These are phyloP conservation scores for Leishmania gerbilli DNA, from an alignment of 208 protist species.

Conservation along the genomic window DNA sequence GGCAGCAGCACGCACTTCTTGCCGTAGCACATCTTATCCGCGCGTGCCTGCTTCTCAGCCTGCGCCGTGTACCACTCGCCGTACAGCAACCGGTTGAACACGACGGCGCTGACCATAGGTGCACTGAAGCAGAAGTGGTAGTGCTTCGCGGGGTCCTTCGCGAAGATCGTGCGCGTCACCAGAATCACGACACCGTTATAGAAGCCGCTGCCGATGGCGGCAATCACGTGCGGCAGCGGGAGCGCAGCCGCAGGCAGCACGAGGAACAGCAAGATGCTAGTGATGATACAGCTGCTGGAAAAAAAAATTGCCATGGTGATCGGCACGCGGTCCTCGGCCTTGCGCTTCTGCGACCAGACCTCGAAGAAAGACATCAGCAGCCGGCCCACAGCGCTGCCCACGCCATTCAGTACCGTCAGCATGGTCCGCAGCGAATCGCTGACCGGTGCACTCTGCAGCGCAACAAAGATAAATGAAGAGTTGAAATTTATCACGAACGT, in stretches of 20 bases:
- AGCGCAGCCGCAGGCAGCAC: conserved; percentile 37
- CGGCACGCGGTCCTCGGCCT: conserved; percentile 60
- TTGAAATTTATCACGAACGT: conserved; percentile 67
- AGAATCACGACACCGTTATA: conserved; percentile 38
- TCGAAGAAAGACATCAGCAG: conserved; percentile 61
- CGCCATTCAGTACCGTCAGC: conserved; percentile 61
- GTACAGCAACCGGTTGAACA: conserved; percentile 69
- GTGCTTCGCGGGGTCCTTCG: conserved; percentile 68
- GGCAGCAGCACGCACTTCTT: conserved; percentile 54
- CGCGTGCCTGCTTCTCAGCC: conserved; percentile 44
- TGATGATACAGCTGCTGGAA: conserved; percentile 41
- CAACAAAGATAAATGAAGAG: conserved; percentile 48
- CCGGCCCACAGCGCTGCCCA: conserved; percentile 69
- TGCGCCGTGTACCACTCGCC: conserved; percentile 72
- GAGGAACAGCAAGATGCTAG: conserved; percentile 46
- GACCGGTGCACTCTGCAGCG: conserved; percentile 40
- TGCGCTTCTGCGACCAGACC: conserved; percentile 53
- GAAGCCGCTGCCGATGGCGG: conserved; percentile 64
- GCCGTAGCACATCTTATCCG: conserved; percentile 37
- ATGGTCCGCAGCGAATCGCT: conserved; percentile 41
- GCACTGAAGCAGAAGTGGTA: conserved; percentile 66
- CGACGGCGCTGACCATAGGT: conserved; percentile 34
- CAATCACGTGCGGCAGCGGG: conserved; percentile 54
- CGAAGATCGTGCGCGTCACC: conserved; percentile 70
- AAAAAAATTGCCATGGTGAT: conserved; percentile 51